A percentile compares a stretch with the other conserved stretches of the same genome.
Conservation (phyloP, 2,329 filamentous ascomycete genomes). For the Helminthosporium solani region DNA sequence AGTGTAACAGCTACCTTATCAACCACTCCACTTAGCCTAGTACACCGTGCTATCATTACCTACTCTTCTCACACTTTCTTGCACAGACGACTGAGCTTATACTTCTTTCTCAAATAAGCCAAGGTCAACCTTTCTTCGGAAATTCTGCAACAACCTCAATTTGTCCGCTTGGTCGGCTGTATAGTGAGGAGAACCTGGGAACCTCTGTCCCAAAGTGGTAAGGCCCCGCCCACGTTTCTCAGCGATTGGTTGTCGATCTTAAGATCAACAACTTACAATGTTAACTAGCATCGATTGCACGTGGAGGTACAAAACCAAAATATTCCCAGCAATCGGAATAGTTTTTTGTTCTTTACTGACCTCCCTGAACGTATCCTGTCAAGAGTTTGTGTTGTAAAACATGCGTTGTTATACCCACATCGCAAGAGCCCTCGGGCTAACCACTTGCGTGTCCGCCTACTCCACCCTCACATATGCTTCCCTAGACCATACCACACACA, state of each 20-base stretch:
- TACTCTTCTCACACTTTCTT: no score
- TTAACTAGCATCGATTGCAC: not conserved
- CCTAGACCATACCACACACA: constrained; percentile 35
- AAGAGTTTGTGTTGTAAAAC: not conserved
- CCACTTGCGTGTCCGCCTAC: constrained; percentile 4
- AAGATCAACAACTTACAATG: constrained; percentile 3
- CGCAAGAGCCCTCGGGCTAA: constrained; percentile 12
- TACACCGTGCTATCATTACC: no score
- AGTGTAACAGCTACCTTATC: no score
- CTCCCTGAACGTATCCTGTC: not conserved
- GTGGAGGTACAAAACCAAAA: constrained; percentile 2
- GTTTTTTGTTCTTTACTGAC: not conserved
- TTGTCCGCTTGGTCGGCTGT: no score
- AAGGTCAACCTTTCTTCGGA: no score
- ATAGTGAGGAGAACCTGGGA: not conserved
- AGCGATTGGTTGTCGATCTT: constrained; percentile 21
- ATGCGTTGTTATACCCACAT: constrained; percentile 1
- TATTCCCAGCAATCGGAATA: not conserved
- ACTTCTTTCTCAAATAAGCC: no score
- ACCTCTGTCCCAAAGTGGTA: not conserved
- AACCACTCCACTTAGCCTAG: no score
- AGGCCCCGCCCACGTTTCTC: constrained; percentile 18
- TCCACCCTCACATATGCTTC: constrained; percentile 13
- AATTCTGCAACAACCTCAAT: no score
- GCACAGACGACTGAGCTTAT: no score